Evolutionary conservation across 2,329 filamentous ascomycete genomes (phyloP).

Genomic region (Ramularia collo-cygni): DNA sequence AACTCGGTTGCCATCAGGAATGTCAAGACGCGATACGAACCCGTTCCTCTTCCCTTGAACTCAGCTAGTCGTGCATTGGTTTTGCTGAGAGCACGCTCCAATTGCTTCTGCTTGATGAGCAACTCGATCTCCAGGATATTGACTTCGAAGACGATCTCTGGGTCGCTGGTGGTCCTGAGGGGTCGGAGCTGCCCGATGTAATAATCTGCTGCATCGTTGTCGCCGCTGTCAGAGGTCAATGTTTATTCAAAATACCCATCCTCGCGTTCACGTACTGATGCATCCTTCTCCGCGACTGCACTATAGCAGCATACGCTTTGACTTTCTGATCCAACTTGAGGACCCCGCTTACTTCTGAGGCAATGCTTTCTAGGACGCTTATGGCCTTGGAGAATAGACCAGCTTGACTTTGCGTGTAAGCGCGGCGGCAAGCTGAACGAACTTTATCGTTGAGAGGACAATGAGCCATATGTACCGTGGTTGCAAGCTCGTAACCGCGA

Average conservation of each 20-base stretch:
- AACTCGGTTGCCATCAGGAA: neutral
- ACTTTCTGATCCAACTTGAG: slow-evolving; percentile 73
- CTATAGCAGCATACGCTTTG: slow-evolving; percentile 58
- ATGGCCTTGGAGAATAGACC: slow-evolving; percentile 68
- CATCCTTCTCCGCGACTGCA: slow-evolving; percentile 59
- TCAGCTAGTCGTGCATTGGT: slow-evolving; percentile 47
- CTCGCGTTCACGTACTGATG: slow-evolving; percentile 36
- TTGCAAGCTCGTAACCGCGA: slow-evolving; percentile 64
- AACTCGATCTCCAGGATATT: slow-evolving; percentile 55
- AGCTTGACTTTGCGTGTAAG: slow-evolving; percentile 56
- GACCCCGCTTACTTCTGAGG: slow-evolving; percentile 58
- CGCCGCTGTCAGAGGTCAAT: slow-evolving; percentile 37
- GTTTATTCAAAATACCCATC: neutral
- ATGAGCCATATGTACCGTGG: slow-evolving; percentile 61
- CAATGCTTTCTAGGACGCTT: slow-evolving; percentile 51
- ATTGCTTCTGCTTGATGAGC: slow-evolving; percentile 42
- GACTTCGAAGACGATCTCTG: slow-evolving; percentile 54
- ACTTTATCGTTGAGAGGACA: slow-evolving; percentile 71
- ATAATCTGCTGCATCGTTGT: slow-evolving; percentile 50
- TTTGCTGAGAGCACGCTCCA: slow-evolving; percentile 46
- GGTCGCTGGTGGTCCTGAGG: slow-evolving; percentile 39
- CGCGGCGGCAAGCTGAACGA: slow-evolving; percentile 64
- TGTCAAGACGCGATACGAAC: slow-evolving; percentile 4
- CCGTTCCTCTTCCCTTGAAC: slow-evolving; percentile 34
- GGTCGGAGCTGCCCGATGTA: slow-evolving; percentile 52